Conservation (phyloP, 306 rosid genomes). For the Prunus salicina region DNA sequence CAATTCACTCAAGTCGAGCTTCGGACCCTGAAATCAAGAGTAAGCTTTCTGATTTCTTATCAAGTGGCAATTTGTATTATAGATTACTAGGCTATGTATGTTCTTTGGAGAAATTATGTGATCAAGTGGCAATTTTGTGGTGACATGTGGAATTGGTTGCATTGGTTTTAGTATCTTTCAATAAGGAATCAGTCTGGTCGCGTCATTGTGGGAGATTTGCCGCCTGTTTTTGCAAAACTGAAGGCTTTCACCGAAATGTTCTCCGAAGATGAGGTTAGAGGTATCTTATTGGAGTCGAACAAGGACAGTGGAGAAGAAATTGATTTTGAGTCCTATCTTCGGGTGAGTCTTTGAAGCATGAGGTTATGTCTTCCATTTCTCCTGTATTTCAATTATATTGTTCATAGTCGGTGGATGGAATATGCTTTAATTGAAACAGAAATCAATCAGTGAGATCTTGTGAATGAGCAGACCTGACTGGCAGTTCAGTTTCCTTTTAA, state of each 20-base stretch:
- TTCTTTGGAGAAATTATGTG: background rate
- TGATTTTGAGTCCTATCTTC: slow-evolving; percentile 83
- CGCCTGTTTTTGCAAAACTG: slow-evolving; percentile 57
- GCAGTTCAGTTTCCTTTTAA: background rate
- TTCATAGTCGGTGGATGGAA: background rate
- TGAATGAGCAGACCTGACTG: background rate
- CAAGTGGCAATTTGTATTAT: background rate
- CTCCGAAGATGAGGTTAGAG: slow-evolving; percentile 69
- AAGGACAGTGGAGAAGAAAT: slow-evolving; percentile 56
- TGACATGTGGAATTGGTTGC: slow-evolving; percentile 28
- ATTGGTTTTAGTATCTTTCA: slow-evolving; percentile 58
- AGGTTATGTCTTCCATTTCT: background rate
- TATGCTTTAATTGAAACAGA: background rate
- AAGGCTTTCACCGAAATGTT: slow-evolving; percentile 56
- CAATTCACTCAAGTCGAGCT: slow-evolving; percentile 99
- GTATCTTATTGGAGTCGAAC: slow-evolving; percentile 44
- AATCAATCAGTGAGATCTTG: slow-evolving; percentile 7
- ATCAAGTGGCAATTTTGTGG: slow-evolving; percentile 6
- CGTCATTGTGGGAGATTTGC: slow-evolving; percentile 60
- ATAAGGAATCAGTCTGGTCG: slow-evolving; percentile 66
- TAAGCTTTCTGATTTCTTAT: slow-evolving; percentile 26
- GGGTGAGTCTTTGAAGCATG: slow-evolving; percentile 49
- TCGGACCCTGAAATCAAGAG: slow-evolving; percentile 88
- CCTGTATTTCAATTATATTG: background rate
- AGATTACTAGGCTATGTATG: background rate